Percentiles rank a stretch among this genome's conserved stretches.
Conservation (phyloP, 139 green algal genomes). For the Chlorella sp. region DNA sequence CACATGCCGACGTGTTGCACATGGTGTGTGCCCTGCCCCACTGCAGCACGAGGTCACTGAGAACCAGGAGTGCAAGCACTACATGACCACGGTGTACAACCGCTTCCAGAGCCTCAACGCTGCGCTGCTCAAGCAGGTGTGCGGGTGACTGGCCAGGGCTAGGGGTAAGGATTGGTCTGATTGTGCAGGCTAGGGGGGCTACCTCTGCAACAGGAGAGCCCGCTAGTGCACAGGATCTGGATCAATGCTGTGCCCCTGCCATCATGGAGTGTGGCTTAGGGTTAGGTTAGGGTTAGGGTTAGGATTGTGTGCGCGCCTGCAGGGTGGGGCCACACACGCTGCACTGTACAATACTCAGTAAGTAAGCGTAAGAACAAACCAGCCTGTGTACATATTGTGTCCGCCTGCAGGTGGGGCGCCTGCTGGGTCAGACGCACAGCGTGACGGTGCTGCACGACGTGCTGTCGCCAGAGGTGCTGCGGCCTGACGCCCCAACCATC, state of each 20-base stretch:
- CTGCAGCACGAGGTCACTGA: conserved; percentile 10
- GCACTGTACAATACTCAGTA: too few relatives aligned
- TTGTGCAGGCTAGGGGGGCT: too few relatives aligned
- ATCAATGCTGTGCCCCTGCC: too few relatives aligned
- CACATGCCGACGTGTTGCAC: too few relatives aligned
- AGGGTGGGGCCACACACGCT: too few relatives aligned
- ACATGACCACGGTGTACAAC: conserved; percentile 5
- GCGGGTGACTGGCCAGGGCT: not conserved
- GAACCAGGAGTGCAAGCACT: conserved; percentile 13
- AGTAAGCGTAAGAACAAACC: too few relatives aligned
- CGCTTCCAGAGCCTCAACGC: conserved; percentile 16
- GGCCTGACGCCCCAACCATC: not conserved
- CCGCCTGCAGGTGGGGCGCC: not conserved
- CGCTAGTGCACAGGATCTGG: too few relatives aligned
- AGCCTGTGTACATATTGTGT: not conserved
- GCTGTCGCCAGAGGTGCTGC: not conserved
- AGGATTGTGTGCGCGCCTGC: not conserved
- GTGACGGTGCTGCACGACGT: not conserved
- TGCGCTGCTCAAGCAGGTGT: conserved; percentile 11
- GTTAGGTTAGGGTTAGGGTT: not conserved
- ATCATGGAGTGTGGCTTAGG: not conserved
- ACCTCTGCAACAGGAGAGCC: too few relatives aligned
- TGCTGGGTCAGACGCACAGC: not conserved
- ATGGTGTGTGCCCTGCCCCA: too few relatives aligned
- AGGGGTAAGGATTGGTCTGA: too few relatives aligned